Evolutionary conservation across 371 early-diverging fungal species (phyloP).

Genomic region (Mortierella sp.): DNA sequence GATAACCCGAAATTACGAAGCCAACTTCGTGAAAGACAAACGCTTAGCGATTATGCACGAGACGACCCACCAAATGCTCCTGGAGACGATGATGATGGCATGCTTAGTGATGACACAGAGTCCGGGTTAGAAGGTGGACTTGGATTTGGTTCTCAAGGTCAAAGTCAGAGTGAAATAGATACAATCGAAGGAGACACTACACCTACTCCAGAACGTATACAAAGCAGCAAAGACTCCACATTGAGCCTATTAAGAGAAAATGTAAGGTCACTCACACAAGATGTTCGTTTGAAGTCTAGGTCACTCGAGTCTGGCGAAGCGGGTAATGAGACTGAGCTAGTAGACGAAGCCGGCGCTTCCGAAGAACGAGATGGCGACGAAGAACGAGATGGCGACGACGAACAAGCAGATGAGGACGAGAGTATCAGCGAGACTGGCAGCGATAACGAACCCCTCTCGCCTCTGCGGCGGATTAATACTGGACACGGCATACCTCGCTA

Average conservation of each 20-base stretch:
- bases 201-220: not conserved
- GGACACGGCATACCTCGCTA: not conserved
- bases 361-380: slow-evolving; percentile 50
- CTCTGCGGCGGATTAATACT: slow-evolving; percentile 1
- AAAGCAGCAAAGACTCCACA: not conserved
- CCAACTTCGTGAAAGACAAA: not conserved
- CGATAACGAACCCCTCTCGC: slow-evolving; percentile 21
- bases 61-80: slow-evolving; percentile 6
- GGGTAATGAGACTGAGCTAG: slow-evolving; percentile 7
- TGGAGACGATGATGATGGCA: slow-evolving; percentile 34
- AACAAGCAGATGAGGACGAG: slow-evolving; percentile 47
- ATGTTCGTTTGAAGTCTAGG: not conserved
- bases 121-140: slow-evolving; percentile 18
- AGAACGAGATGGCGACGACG: slow-evolving; percentile 52
- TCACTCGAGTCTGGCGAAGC: not conserved
- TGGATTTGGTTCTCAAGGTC: not conserved
- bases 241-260: not conserved
- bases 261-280: not conserved
- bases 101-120: slow-evolving; percentile 31
- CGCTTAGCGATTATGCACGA: slow-evolving; percentile 15
- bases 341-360: slow-evolving; percentile 23
- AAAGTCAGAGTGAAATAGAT: not conserved
- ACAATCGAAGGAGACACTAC: not conserved
- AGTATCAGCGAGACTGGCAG: slow-evolving; percentile 45
- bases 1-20: not conserved